These are phyloP conservation scores for Spathaspora passalidarum DNA, from an alignment of 805 yeast species.

Conservation along the genomic window DNA sequence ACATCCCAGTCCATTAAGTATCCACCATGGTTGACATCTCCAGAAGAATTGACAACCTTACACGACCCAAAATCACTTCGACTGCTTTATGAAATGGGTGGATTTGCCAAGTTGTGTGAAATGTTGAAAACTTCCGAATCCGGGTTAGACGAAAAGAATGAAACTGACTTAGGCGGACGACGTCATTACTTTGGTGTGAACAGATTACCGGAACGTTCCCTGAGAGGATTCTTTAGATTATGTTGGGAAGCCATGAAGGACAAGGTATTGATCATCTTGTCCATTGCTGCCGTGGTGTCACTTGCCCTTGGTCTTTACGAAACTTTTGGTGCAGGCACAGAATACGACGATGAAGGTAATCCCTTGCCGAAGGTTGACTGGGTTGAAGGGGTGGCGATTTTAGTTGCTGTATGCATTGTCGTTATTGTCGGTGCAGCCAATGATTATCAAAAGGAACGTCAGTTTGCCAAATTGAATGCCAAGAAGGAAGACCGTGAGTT, in stretches of 20 bases:
- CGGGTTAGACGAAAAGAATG: slow-evolving; percentile 41
- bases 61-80: slow-evolving; percentile 63
- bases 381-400: slow-evolving; percentile 98
- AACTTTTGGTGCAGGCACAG: slow-evolving; percentile 79
- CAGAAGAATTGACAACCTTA: slow-evolving; percentile 39
- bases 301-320: slow-evolving; percentile 90
- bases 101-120: slow-evolving; percentile 32
- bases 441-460: slow-evolving; percentile 94
- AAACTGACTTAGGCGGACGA: slow-evolving; percentile 36
- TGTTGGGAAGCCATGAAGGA: slow-evolving; percentile 87
- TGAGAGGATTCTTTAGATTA: slow-evolving; percentile 63
- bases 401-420: slow-evolving; percentile 86
- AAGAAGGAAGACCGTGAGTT: slow-evolving; percentile 83
- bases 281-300: slow-evolving; percentile 85
- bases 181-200: slow-evolving; percentile 62
- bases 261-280: slow-evolving; percentile 78
- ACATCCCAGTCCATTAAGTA: neutral
- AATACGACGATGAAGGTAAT: slow-evolving; percentile 74
- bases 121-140: slow-evolving; percentile 34
- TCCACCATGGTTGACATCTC: slow-evolving; percentile 6
- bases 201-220: slow-evolving; percentile 64
- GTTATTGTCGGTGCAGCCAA: slow-evolving; percentile 93
- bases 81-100: slow-evolving; percentile 43
- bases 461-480: slow-evolving; percentile 81
- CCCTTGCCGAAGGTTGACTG: slow-evolving; percentile 85